Evolutionary conservation across 495 filamentous ascomycete genomes (phyloP).

Genomic region (Daldinia bambusicola): DNA sequence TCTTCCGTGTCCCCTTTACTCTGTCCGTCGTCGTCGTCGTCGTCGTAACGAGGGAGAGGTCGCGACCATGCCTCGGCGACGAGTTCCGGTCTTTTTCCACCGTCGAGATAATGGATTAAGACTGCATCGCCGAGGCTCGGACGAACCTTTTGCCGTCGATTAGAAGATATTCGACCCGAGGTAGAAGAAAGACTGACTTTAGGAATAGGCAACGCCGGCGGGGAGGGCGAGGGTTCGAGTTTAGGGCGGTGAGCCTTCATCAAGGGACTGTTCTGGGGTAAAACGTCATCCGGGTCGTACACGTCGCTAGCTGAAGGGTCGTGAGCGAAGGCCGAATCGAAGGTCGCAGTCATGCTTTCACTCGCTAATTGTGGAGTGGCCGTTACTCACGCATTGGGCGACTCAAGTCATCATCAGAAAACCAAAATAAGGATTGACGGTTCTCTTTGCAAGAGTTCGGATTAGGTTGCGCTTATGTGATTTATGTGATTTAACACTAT

Average conservation of each 20-base stretch:
- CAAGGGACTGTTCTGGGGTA: constrained; percentile 55
- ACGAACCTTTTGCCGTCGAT: constrained; percentile 55
- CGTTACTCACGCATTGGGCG: constrained; percentile 51
- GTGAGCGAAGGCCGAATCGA: constrained; percentile 52
- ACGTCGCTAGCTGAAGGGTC: constrained; percentile 53
- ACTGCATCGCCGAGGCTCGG: constrained; percentile 65
- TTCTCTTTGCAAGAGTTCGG: constrained; percentile 19
- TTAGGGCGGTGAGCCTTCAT: constrained; percentile 54
- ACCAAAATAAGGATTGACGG: constrained; percentile 27
- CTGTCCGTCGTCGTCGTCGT: constrained; percentile 42
- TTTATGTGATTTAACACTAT: constrained; percentile 32
- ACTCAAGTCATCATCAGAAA: constrained; percentile 47
- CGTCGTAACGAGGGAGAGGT: constrained; percentile 36
- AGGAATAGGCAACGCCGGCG: constrained; percentile 46
- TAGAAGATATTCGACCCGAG: constrained; percentile 53
- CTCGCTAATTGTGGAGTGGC: constrained; percentile 47
- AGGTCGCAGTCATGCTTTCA: constrained; percentile 59
- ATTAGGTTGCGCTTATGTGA: constrained; percentile 39
- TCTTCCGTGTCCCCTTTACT: constrained; percentile 43
- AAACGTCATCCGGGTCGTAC: constrained; percentile 60
- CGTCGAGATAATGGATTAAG: constrained; percentile 62
- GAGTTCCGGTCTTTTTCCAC: constrained; percentile 59
- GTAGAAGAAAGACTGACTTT: constrained; percentile 55
- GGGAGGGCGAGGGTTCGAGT: constrained; percentile 54
- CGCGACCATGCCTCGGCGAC: constrained; percentile 54